Conservation (phyloP, 768 basidiomycete genomes). For the Exidia glandulosa region DNA sequence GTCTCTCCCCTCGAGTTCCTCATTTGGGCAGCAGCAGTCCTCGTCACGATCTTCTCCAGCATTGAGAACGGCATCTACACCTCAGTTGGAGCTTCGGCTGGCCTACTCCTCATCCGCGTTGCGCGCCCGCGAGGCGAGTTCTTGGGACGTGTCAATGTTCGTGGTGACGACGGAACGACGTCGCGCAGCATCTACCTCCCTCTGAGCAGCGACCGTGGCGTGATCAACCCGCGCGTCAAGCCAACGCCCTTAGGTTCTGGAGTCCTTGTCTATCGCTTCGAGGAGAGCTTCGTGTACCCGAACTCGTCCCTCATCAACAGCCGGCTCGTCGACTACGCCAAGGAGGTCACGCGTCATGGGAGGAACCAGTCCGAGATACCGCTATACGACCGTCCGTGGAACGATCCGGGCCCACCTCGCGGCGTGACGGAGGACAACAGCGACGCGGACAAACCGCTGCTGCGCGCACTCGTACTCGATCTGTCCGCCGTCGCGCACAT, state of each 20-base stretch:
- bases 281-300: slow-evolving; percentile 83
- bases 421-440: slow-evolving; percentile 37
- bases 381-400: slow-evolving; percentile 80
- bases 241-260: slow-evolving; percentile 76
- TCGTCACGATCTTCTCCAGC: slow-evolving; percentile 84
- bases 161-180: slow-evolving; percentile 25
- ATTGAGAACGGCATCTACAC: slow-evolving; percentile 91
- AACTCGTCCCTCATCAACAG: slow-evolving; percentile 63
- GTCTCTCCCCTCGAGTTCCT: slow-evolving; percentile 87
- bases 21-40: slow-evolving; percentile 78
- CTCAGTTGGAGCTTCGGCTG: slow-evolving; percentile 69
- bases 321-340: slow-evolving; percentile 71
- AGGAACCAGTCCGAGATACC: slow-evolving; percentile 55
- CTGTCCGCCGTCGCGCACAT: slow-evolving; percentile 82
- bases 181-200: slow-evolving; percentile 79
- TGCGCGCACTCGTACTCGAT: slow-evolving; percentile 86
- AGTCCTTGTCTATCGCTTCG: slow-evolving; percentile 81
- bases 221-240: slow-evolving; percentile 58
- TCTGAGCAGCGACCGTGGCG: slow-evolving; percentile 33
- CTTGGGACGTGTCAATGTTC: slow-evolving; percentile 73
- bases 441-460: slow-evolving; percentile 41
- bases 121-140: slow-evolving; percentile 84
- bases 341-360: slow-evolving; percentile 62
- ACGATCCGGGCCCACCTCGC: slow-evolving; percentile 69
- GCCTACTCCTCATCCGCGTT: slow-evolving; percentile 72